A percentile compares a stretch with the other conserved stretches of the same genome.
phyloP scores from a whole-genome alignment of 2,329 filamentous ascomycete species.

The Penicillium sp. region DNA sequence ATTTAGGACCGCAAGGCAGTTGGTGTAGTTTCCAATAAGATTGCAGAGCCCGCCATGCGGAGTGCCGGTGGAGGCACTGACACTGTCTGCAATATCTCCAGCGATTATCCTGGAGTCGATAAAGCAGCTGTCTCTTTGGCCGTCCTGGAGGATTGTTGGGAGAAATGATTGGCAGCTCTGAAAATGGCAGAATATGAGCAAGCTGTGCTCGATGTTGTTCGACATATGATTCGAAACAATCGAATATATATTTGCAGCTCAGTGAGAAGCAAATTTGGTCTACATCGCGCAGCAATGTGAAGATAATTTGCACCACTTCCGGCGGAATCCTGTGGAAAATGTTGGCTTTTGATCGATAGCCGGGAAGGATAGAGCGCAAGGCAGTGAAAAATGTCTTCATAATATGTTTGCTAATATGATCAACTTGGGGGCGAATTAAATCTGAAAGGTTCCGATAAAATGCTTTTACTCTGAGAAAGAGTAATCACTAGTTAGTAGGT shows the following conservation, averaged over 20 bases:
- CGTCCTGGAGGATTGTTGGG: background rate
- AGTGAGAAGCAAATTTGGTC: background rate
- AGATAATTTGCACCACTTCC: background rate
- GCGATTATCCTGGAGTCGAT: slow-evolving; percentile 9
- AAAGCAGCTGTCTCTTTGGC: slow-evolving; percentile 3
- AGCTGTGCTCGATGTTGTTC: background rate
- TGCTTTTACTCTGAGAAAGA: too few species aligned
- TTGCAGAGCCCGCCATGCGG: slow-evolving; percentile 3
- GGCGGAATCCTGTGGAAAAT: background rate
- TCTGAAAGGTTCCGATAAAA: too few species aligned
- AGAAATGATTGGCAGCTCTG: background rate
- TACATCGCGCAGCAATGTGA: background rate
- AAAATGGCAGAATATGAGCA: background rate
- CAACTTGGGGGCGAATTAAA: background rate
- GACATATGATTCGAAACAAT: background rate
- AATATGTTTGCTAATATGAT: background rate
- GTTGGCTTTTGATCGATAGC: background rate
- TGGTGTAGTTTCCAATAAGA: slow-evolving; percentile 2
- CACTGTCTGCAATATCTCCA: slow-evolving; percentile 13
- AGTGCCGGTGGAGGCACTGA: slow-evolving; percentile 8
- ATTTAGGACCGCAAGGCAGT: slow-evolving; percentile 1
- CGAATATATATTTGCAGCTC: background rate
- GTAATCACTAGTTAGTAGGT: background rate
- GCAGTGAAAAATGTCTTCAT: background rate
- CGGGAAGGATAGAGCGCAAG: background rate